A percentile compares a stretch with the other conserved stretches of the same genome.
Conservation (phyloP, 2,329 filamentous ascomycete genomes). For the Botryosphaeria agaves region DNA sequence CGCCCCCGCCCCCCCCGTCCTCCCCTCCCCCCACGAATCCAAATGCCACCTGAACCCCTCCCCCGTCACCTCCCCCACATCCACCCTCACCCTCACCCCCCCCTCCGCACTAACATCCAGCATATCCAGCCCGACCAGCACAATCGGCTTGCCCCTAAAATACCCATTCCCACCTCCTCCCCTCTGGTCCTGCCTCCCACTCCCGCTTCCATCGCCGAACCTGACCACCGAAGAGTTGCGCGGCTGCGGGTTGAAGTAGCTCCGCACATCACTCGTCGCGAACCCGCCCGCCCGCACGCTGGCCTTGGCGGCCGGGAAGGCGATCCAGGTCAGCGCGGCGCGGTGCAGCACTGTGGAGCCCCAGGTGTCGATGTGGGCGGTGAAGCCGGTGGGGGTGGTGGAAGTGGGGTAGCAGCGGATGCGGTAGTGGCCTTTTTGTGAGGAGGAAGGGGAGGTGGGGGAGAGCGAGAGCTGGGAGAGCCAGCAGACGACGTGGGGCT, state of each 20-base stretch:
- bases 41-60: conserved; percentile 12
- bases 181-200: background rate
- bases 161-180: background rate
- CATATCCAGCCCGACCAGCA: conserved; percentile 11
- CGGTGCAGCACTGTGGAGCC: conserved; percentile 9
- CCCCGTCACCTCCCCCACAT: conserved; percentile 7
- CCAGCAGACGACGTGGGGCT: conserved; percentile 11
- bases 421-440: conserved; percentile 8
- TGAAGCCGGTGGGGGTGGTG: conserved; percentile 8
- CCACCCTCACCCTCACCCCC: conserved; percentile 10
- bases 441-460: background rate
- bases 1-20: conserved; percentile 10
- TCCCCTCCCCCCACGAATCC: conserved; percentile 9
- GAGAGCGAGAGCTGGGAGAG: conserved; percentile 8
- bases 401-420: conserved; percentile 9
- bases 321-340: conserved; percentile 14
- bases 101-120: conserved; percentile 12
- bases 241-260: conserved; percentile 6
- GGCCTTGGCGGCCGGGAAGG: conserved; percentile 10
- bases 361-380: conserved; percentile 14
- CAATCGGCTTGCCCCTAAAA: conserved; percentile 6
- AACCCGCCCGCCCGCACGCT: conserved; percentile 11
- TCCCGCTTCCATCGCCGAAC: conserved; percentile 5
- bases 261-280: conserved; percentile 9
- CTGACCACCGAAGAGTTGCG: conserved; percentile 7